Evolutionary conservation across 192 early-diverging fungal species (phyloP), one percentile per base, ranked within the genome.

Genomic region (Funneliformis mosseae): DNA sequence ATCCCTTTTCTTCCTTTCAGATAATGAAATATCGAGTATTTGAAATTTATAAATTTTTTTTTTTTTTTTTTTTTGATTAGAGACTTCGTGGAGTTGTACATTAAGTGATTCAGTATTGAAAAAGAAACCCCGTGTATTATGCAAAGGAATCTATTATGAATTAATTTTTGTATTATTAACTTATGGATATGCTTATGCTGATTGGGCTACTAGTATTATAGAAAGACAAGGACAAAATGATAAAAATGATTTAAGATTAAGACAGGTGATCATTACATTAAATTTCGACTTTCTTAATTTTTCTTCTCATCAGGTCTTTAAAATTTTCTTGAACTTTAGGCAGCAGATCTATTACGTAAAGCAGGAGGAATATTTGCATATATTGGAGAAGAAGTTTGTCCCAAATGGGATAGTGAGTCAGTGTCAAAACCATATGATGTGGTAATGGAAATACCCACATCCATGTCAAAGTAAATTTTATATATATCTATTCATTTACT

Each of bases 11-110:
- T 33, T 2, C 6, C 25, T 16, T 55, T 38, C 11, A 8, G 0
- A 16, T 14, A 33, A n/a, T 38, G 3, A 33, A 39, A 41, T n/a
- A 59, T 66, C 5, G 16, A 8, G 23, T 18, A 48, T 18, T 5
- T 6, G n/a, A 80, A 18, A 79, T 66, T 2, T 16, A 39, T 16
- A 63, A 33, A n/a, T 46, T 41, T 33, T 14, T 38, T 39, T 39
- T 28, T 16, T 16, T 38, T 38, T 14, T 70, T 42, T 43, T 23
- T 79, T 21, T 41, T 21, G n/a, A 9, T 43, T 79, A 90, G 89
- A 88, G 77, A 88, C 88, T n/a, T 87, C 87, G 81, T 91, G 90
- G 90, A 86, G 88, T 6, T 91, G 87, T 8, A 86, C 88, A 14
- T 62, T 89, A 5, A 87, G 85, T 67, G 86, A 84, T 46, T 79